phyloP scores from a whole-genome alignment of 225 moss, liverwort and hornwort species.

The Antitrichia curtipendula region DNA sequence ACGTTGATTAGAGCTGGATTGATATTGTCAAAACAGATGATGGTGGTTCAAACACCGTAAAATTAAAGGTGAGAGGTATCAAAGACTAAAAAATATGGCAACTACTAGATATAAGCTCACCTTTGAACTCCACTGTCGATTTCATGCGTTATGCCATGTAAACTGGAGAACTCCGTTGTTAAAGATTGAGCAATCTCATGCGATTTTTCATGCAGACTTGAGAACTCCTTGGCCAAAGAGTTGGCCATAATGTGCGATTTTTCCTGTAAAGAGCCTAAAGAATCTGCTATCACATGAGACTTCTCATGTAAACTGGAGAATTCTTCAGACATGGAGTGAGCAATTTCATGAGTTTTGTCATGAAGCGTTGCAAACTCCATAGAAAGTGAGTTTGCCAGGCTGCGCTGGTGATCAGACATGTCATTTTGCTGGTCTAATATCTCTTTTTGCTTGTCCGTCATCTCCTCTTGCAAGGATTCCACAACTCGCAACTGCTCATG shows the following conservation, averaged over 20 bases:
- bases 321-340: slow-evolving; percentile 21
- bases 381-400: slow-evolving; percentile 25
- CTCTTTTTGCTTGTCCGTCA: slow-evolving; percentile 26
- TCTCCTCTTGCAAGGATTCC: slow-evolving; percentile 21
- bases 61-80: not conserved
- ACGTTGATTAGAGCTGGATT: not conserved
- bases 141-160: slow-evolving; percentile 26
- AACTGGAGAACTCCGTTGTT: slow-evolving; percentile 27
- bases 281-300: slow-evolving; percentile 27
- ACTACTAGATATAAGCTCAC: slow-evolving; percentile 1
- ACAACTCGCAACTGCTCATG: slow-evolving; percentile 36
- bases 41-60: not conserved
- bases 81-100: not conserved
- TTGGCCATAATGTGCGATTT: slow-evolving; percentile 19
- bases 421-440: slow-evolving; percentile 25
- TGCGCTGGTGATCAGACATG: slow-evolving; percentile 22
- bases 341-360: slow-evolving; percentile 31
- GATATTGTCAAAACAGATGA: not conserved
- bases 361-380: slow-evolving; percentile 23
- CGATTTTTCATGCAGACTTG: slow-evolving; percentile 25
- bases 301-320: slow-evolving; percentile 28
- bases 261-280: slow-evolving; percentile 22
- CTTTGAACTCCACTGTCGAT: slow-evolving; percentile 28
- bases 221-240: slow-evolving; percentile 26
- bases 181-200: slow-evolving; percentile 28